Percentiles rank a stretch among this genome's conserved stretches.
Evolutionary conservation across 1,139 yeast genomes (phyloP).

Genomic region (Blastobotrys proliferans): DNA sequence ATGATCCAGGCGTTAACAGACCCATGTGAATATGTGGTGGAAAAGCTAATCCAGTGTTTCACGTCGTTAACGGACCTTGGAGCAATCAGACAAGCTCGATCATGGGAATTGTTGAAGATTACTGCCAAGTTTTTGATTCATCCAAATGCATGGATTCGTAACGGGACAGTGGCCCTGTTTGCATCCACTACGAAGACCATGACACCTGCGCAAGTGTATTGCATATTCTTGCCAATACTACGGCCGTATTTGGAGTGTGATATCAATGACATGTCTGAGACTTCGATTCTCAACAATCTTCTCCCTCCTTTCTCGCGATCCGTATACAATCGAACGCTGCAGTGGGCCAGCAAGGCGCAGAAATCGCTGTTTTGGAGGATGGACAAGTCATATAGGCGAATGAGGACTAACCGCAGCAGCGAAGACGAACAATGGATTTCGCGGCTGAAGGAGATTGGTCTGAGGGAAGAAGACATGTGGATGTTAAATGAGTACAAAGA

Average conservation of each 20-base stretch:
- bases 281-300: constrained; percentile 57
- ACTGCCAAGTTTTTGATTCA: constrained; percentile 60
- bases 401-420: constrained; percentile 3
- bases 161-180: constrained; percentile 58
- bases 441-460: constrained; percentile 64
- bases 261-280: constrained; percentile 61
- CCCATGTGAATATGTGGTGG: constrained; percentile 76
- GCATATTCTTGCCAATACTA: constrained; percentile 79
- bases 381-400: constrained; percentile 21
- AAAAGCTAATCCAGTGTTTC: constrained; percentile 69
- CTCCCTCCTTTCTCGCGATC: constrained; percentile 63
- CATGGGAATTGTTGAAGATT: constrained; percentile 49
- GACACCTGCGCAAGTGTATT: constrained; percentile 72
- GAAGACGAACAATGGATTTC: constrained; percentile 78
- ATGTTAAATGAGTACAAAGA: constrained; percentile 58
- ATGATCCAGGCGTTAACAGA: constrained; percentile 78
- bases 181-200: constrained; percentile 60
- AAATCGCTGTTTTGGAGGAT: constrained; percentile 78
- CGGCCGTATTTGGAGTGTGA: constrained; percentile 76
- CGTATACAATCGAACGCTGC: constrained; percentile 59
- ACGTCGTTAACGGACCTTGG: constrained; percentile 54
- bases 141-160: constrained; percentile 86
- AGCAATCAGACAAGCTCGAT: constrained; percentile 42
- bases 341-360: constrained; percentile 68
- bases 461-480: constrained; percentile 74